Percentiles rank a stretch among this genome's conserved stretches.
Evolutionary conservation across 1,139 yeast species (phyloP).

Genomic region (Protomyces arabidopsidicola): DNA sequence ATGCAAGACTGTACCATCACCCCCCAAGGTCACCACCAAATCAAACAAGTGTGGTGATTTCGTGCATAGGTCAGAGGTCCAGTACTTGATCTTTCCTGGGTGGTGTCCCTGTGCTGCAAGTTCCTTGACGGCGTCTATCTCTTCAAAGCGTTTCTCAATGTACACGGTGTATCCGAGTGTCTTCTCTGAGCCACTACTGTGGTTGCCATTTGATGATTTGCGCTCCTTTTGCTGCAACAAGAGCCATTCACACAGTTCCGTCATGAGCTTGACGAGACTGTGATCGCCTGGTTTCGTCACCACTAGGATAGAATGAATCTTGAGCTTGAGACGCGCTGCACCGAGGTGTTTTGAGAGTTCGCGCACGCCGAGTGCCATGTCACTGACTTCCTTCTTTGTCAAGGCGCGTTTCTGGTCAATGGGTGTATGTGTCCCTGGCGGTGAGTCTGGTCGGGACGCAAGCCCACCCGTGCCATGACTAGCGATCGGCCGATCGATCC

Average conservation of each 20-base stretch:
- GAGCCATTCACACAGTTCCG: constrained; percentile 57
- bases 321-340: constrained; percentile 51
- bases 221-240: constrained; percentile 35
- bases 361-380: constrained; percentile 44
- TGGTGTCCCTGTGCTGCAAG: background rate
- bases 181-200: constrained; percentile 3
- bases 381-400: constrained; percentile 42
- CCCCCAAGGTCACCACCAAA: constrained; percentile 60
- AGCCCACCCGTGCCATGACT: background rate
- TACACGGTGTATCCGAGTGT: constrained; percentile 29
- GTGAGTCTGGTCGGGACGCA: background rate
- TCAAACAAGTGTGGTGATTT: constrained; percentile 52
- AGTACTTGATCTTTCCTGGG: constrained; percentile 47
- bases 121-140: constrained; percentile 16
- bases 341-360: constrained; percentile 43
- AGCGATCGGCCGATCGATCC: background rate
- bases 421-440: background rate
- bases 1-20: constrained; percentile 83
- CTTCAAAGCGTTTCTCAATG: constrained; percentile 30
- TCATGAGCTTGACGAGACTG: constrained; percentile 52
- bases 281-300: constrained; percentile 68
- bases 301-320: constrained; percentile 56
- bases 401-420: constrained; percentile 30
- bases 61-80: constrained; percentile 54
- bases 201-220: background rate